Evolutionary conservation across 2,329 filamentous ascomycete genomes (phyloP).

Genomic region (Trichoderma simmonsii): DNA sequence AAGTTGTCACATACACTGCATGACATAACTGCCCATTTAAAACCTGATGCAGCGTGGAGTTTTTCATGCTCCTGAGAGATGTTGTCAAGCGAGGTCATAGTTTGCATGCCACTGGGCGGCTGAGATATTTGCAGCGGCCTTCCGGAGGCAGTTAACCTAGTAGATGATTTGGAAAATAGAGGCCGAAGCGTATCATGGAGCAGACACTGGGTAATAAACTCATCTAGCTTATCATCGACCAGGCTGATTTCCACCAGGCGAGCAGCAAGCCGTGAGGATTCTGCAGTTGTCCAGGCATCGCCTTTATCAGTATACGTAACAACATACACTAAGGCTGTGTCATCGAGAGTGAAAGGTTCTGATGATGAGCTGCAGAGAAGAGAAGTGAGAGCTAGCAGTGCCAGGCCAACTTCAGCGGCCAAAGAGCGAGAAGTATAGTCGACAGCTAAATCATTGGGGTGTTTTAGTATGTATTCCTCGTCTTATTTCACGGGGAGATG

Average conservation of each 20-base stretch:
- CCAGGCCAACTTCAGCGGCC: slow-evolving; percentile 11
- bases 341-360: neutral
- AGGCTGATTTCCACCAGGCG: slow-evolving; percentile 33
- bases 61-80: slow-evolving; percentile 26
- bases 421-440: slow-evolving; percentile 6
- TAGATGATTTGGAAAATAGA: slow-evolving; percentile 59
- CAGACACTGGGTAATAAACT: slow-evolving; percentile 53
- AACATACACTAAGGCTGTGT: slow-evolving; percentile 29
- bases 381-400: neutral
- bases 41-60: slow-evolving; percentile 24
- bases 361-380: neutral
- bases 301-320: slow-evolving; percentile 31
- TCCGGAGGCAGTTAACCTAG: slow-evolving; percentile 33
- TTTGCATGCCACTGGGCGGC: neutral
- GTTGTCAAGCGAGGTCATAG: slow-evolving; percentile 11
- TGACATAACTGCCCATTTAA: slow-evolving; percentile 53
- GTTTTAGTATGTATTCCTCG: neutral
- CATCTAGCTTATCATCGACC: slow-evolving; percentile 11
- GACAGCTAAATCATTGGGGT: neutral
- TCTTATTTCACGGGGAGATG: no score
- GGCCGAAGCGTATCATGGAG: slow-evolving; percentile 63
- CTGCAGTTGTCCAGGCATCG: slow-evolving; percentile 39
- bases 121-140: slow-evolving; percentile 25
- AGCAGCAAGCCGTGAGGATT: slow-evolving; percentile 31
- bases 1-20: slow-evolving; percentile 44